Evolutionary conservation across 768 basidiomycete genomes (phyloP).

Genomic region (Termitomyces eurrhizus): DNA sequence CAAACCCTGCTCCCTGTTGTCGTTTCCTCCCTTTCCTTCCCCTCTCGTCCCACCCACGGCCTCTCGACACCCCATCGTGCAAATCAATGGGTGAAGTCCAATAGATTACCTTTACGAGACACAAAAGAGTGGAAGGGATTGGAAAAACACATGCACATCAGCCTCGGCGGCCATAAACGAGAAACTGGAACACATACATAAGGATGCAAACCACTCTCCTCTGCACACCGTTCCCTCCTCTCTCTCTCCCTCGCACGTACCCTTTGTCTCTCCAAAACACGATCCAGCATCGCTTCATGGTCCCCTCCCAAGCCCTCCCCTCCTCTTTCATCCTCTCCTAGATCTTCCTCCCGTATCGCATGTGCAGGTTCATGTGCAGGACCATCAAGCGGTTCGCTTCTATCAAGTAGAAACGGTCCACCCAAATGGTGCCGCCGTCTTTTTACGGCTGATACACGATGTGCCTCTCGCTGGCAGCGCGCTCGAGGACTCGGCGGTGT

Average conservation of each 20-base stretch:
- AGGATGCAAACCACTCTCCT: slow-evolving; percentile 12
- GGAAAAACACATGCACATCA: not conserved
- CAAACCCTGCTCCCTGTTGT: not conserved
- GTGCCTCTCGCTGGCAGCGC: not conserved
- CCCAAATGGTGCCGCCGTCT: slow-evolving; percentile 27
- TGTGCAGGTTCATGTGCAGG: slow-evolving; percentile 8
- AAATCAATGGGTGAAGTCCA: slow-evolving; percentile 45
- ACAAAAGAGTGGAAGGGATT: not conserved
- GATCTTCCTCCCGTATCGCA: not conserved
- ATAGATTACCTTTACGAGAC: slow-evolving; percentile 30
- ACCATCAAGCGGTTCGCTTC: slow-evolving; percentile 15
- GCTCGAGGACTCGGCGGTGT: not conserved
- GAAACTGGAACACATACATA: slow-evolving; percentile 12
- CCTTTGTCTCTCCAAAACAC: slow-evolving; percentile 3
- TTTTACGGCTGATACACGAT: not conserved
- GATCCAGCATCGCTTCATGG: not conserved
- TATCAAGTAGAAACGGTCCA: slow-evolving; percentile 26
- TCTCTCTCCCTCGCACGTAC: slow-evolving; percentile 2
- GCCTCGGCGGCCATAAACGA: not conserved
- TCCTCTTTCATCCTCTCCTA: not conserved
- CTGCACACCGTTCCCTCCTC: slow-evolving; percentile 4
- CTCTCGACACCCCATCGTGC: slow-evolving; percentile 9
- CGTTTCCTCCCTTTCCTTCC: not conserved
- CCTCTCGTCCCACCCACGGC: not conserved
- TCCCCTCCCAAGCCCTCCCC: not conserved